A percentile compares a stretch with the other conserved stretches of the same genome.
These are phyloP conservation scores for Leishmania tarentolae DNA, from an alignment of 208 protist genomes.

Conservation along the genomic window DNA sequence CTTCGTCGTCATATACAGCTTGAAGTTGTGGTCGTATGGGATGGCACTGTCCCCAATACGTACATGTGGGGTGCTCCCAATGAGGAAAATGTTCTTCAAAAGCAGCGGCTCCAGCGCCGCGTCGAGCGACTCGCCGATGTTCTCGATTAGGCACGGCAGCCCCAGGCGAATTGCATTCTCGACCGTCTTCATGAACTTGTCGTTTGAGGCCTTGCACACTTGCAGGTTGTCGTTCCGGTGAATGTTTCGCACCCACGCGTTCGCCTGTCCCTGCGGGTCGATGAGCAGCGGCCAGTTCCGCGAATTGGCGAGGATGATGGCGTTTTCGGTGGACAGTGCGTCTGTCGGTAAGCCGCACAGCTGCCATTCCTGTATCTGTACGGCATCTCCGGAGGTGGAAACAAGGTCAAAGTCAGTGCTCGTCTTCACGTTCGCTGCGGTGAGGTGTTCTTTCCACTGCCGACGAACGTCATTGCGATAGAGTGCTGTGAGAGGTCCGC, in stretches of 20 bases:
- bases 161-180: slow-evolving; percentile 97
- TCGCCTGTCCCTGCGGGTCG: slow-evolving; percentile 98
- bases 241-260: slow-evolving; percentile 97
- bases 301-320: slow-evolving; percentile 94
- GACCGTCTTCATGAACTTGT: slow-evolving; percentile 94
- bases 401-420: slow-evolving; percentile 84
- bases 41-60: slow-evolving; percentile 97
- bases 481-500: slow-evolving; percentile 94
- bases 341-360: slow-evolving; percentile 96
- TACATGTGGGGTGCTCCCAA: slow-evolving; percentile 94
- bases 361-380: slow-evolving; percentile 96
- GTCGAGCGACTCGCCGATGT: slow-evolving; percentile 95
- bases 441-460: slow-evolving; percentile 86
- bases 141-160: slow-evolving; percentile 97
- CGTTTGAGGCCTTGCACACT: slow-evolving; percentile 95
- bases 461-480: slow-evolving; percentile 90
- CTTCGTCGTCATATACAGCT: slow-evolving; percentile 98
- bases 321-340: slow-evolving; percentile 96
- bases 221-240: slow-evolving; percentile 94
- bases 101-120: slow-evolving; percentile 96
- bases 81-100: slow-evolving; percentile 94
- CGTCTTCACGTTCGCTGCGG: slow-evolving; percentile 42
- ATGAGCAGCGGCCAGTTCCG: slow-evolving; percentile 98
- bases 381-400: slow-evolving; percentile 92
- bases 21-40: slow-evolving; percentile 96